A percentile compares a stretch with the other conserved stretches of the same genome.
These are phyloP conservation scores for Canariomyces notabilis DNA, from an alignment of 2,329 filamentous ascomycete genomes.

Conservation along the genomic window DNA sequence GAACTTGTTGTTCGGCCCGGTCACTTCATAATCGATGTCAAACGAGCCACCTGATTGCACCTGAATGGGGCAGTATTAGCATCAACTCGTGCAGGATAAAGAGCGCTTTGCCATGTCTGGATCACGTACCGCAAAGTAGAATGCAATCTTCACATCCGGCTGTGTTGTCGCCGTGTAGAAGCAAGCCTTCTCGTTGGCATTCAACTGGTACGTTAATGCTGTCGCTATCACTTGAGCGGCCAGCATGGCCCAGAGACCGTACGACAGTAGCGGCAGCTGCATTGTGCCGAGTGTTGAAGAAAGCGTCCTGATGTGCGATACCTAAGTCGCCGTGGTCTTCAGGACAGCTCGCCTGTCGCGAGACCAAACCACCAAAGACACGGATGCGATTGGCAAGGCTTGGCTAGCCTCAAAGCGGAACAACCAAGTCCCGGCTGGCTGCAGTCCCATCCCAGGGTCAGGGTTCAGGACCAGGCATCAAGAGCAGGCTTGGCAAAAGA, in stretches of 20 bases:
- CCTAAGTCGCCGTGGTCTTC: slow-evolving; percentile 14
- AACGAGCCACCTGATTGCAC: slow-evolving; percentile 98
- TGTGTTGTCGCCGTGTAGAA: slow-evolving; percentile 81
- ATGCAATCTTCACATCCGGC: slow-evolving; percentile 82
- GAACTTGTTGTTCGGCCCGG: slow-evolving; percentile 72
- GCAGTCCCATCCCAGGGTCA: background rate
- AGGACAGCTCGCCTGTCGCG: slow-evolving; percentile 24
- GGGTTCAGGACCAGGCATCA: too few relatives aligned
- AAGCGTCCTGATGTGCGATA: slow-evolving; percentile 33
- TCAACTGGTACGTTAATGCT: slow-evolving; percentile 87
- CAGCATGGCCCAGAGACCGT: slow-evolving; percentile 67
- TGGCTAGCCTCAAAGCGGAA: slow-evolving; percentile 20
- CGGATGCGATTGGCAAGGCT: slow-evolving; percentile 15
- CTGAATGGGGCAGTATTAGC: slow-evolving; percentile 41
- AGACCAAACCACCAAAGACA: slow-evolving; percentile 15
- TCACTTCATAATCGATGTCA: slow-evolving; percentile 89
- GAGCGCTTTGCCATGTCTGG: background rate
- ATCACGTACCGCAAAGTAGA: slow-evolving; percentile 86
- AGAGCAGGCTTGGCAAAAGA: too few relatives aligned
- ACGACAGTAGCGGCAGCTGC: slow-evolving; percentile 58
- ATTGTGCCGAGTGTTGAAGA: slow-evolving; percentile 43
- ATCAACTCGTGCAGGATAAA: background rate
- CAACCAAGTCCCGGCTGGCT: slow-evolving; percentile 18
- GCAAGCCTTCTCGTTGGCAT: slow-evolving; percentile 89
- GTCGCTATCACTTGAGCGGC: slow-evolving; percentile 73